Evolutionary conservation across 2,329 filamentous ascomycete genomes (phyloP).

Genomic region (Pezicula carpinea): DNA sequence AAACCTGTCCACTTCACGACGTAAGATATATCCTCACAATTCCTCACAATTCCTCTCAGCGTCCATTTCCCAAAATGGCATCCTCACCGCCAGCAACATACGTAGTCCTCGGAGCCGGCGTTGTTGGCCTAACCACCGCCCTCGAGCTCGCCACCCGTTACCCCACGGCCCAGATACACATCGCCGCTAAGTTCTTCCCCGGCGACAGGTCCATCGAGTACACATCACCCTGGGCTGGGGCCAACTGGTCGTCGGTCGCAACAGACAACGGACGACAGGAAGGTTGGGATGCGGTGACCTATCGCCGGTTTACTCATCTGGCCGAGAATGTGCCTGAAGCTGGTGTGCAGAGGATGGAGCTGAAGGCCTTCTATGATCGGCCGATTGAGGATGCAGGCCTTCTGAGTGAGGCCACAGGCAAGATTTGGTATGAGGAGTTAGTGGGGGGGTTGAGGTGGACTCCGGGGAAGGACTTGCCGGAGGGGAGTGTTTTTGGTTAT

Average conservation of each 20-base stretch:
- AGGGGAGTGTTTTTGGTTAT: conserved; percentile 63
- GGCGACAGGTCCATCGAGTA: conserved; percentile 90
- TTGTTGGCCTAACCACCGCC: conserved; percentile 61
- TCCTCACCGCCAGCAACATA: too few relatives aligned
- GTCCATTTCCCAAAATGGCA: too few relatives aligned
- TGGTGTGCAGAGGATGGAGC: conserved; percentile 9
- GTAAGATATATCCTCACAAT: too few relatives aligned
- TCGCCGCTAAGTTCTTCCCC: conserved; percentile 83
- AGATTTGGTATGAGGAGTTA: conserved; percentile 35
- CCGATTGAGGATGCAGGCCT: conserved; percentile 6
- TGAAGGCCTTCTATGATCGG: conserved; percentile 26
- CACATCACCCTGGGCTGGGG: conserved; percentile 82
- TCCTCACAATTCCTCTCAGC: too few relatives aligned
- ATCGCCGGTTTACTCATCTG: conserved; percentile 62
- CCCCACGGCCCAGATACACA: conserved; percentile 52
- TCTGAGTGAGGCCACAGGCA: conserved; percentile 13
- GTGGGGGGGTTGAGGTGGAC: conserved; percentile 48
- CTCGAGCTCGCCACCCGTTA: conserved; percentile 50
- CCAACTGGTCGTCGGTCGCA: conserved; percentile 59
- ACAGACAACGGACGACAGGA: conserved; percentile 54
- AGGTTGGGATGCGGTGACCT: conserved; percentile 48
- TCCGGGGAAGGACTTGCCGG: conserved; percentile 44
- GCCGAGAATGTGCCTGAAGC: conserved; percentile 11
- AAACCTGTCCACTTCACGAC: too few relatives aligned
- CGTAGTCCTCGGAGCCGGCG: conserved; percentile 44